Conservation (phyloP, 169 alveolate genomes). For the Theileria annulata region DNA sequence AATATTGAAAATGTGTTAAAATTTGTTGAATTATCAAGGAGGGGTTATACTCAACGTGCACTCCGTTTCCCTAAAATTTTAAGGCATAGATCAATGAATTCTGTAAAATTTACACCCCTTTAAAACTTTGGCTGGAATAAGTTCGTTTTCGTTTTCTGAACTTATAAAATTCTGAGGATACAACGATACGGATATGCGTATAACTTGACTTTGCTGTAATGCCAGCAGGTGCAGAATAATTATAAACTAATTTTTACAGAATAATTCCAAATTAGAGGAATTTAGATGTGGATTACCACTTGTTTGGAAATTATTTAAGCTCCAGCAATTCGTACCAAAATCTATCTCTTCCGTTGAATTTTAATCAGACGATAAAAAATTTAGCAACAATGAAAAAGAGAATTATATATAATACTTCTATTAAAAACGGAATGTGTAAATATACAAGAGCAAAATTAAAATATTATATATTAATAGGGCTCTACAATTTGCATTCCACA, state of each 20-base stretch:
- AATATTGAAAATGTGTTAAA: background rate
- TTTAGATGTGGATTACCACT: background rate
- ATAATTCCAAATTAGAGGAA: background rate
- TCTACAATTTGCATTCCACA: background rate
- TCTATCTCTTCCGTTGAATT: background rate
- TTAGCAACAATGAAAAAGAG: background rate
- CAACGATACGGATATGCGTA: background rate
- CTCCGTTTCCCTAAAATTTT: conserved; percentile 13
- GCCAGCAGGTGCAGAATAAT: conserved; percentile 14
- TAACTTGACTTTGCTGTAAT: conserved; percentile 13
- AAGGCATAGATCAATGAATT: background rate
- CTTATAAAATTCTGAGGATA: conserved; percentile 9
- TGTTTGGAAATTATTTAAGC: background rate
- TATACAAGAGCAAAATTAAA: background rate
- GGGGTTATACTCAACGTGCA: conserved; percentile 32
- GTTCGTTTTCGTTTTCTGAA: background rate
- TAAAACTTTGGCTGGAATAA: background rate
- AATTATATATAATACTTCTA: background rate
- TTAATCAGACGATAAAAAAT: background rate
- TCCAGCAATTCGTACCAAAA: background rate
- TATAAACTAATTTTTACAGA: background rate
- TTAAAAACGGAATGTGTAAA: conserved; percentile 17
- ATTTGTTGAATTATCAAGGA: background rate
- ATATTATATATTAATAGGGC: background rate
- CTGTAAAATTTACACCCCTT: background rate